Evolutionary conservation across 2,329 filamentous ascomycete species (phyloP), one percentile per base, ranked within the genome.

Genomic region (Aspergillus hiratsukae): DNA sequence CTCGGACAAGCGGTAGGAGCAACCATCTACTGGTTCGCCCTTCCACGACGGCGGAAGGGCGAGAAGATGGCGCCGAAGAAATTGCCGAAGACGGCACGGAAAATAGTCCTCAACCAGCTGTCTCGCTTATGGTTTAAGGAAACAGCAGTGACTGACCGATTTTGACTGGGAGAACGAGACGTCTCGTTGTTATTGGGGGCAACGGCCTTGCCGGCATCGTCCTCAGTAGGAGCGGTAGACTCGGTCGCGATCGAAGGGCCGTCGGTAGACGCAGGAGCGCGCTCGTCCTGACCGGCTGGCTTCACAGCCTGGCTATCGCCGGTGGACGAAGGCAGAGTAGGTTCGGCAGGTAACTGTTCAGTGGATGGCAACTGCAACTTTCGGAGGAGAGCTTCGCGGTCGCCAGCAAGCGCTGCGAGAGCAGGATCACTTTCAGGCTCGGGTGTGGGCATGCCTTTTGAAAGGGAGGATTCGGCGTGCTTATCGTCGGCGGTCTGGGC

Each of bases 241-340:
- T 58, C 51, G 23, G 51, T 27, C n/a, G 11, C 50, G 40, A 25
- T 51, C 19, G 41, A 53, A 7, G 54, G 43, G 31, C 40, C 50
- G n/a, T 57, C 52, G 28, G 46, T 51, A 49, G 59, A 50, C 21
- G 51, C 41, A 43, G 57, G 51, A 14, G 56, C 29, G 14, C 52
- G 35, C 45, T 63, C 51, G 29, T 52, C 57, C 9, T 61, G 58
- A 27, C 56, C 35, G 25, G 48, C 52, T n/a, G 52, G 57, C 52
- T 61, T 63, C 90, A 80, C 95, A 88, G 53, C 90, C 93, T 82
- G 94, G 95, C 96, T 84, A 95, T 96, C 87, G 94, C 95, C 78
- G 90, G 96, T 23, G 11, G 43, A 25, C 4, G 10, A 27, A 46
- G 37, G 19, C 37, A 6, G 37, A 6, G 8, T 17, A 46, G 10